Evolutionary conservation across 2,329 filamentous ascomycete genomes (phyloP), one percentile per base, ranked within the genome.

Genomic region (Fusarium buxicola): DNA sequence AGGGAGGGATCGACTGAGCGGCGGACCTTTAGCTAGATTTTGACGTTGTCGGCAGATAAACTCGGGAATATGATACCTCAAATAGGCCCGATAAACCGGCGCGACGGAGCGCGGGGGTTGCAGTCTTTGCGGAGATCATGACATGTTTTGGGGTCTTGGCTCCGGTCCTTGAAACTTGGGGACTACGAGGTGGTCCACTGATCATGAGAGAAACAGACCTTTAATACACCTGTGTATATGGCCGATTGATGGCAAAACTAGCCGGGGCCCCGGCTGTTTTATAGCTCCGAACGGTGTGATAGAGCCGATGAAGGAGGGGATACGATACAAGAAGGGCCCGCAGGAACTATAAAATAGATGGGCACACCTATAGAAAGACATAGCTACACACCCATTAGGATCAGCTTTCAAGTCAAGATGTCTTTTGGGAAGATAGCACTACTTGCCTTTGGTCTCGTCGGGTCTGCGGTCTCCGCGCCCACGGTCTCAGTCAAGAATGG

Each of bases 401-500:
- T 35, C n/a, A 13, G 32, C 12, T 8, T n/a, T 4, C 32, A 35
- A 35, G 32, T 16, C n/a, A 31, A 21, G 21, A 21, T 21, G 21
- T 21, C 21, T 21, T 35, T 15, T 36, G n/a, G 34, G 7, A 36
- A n/a, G 7, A 6, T 32, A 10, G 13, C 16, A 8, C 18, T 44
- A 10, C 28, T 31, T n/a, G 8, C 9, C 28, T 32, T 16, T 24
- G 41, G 41, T 16, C 16, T 30, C 8, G 39, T 39, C 10, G 24
- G 18, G 8, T 8, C 21, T 9, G 28, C 28, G 7, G 21, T 8
- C 7, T 36, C 18, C 12, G n/a, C 16, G 3, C 58, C 60, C 8
- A 46, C 32, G 2, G 47, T 40, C 12, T 58, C 47, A 1, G 44
- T 65, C 16, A 58, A 34, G 16, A 64, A 65, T 18, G 56, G 61